phyloP scores from a whole-genome alignment of 805 yeast genomes.

The Saccharomycopsis sp. region DNA sequence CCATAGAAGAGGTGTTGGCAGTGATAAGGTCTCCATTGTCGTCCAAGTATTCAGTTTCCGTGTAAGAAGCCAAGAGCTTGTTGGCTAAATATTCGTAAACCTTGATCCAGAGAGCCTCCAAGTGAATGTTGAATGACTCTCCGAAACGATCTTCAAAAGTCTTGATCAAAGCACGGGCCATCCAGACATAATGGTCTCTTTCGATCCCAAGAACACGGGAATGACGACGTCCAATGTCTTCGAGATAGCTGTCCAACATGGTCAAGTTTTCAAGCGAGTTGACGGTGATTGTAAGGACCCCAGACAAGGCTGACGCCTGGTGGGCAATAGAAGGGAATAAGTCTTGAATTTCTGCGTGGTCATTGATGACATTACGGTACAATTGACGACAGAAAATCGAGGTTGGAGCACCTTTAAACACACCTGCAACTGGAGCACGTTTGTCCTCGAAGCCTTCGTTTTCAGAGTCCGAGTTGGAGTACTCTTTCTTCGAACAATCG shows the following conservation, averaged over 20 bases:
- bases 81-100: slow-evolving; percentile 29
- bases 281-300: slow-evolving; percentile 50
- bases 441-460: background rate
- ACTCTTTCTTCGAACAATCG: slow-evolving; percentile 22
- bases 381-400: slow-evolving; percentile 52
- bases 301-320: slow-evolving; percentile 59
- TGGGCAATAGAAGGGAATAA: slow-evolving; percentile 52
- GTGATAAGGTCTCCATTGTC: background rate
- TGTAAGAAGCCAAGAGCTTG: slow-evolving; percentile 15
- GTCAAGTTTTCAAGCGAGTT: slow-evolving; percentile 45
- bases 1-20: background rate
- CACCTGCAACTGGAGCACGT: slow-evolving; percentile 27
- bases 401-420: slow-evolving; percentile 28
- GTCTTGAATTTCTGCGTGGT: slow-evolving; percentile 42
- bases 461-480: background rate
- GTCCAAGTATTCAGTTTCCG: slow-evolving; percentile 7
- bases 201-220: slow-evolving; percentile 52
- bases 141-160: slow-evolving; percentile 50
- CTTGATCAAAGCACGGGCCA: slow-evolving; percentile 55
- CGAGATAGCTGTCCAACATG: slow-evolving; percentile 43
- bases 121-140: slow-evolving; percentile 20
- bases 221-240: slow-evolving; percentile 49
- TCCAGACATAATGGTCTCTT: slow-evolving; percentile 45
- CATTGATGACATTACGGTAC: slow-evolving; percentile 44
- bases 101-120: slow-evolving; percentile 26